Evolutionary conservation across 2,329 filamentous ascomycete species (phyloP), one percentile per base, ranked within the genome.

Genomic region (Huntiella bhutanensis): DNA sequence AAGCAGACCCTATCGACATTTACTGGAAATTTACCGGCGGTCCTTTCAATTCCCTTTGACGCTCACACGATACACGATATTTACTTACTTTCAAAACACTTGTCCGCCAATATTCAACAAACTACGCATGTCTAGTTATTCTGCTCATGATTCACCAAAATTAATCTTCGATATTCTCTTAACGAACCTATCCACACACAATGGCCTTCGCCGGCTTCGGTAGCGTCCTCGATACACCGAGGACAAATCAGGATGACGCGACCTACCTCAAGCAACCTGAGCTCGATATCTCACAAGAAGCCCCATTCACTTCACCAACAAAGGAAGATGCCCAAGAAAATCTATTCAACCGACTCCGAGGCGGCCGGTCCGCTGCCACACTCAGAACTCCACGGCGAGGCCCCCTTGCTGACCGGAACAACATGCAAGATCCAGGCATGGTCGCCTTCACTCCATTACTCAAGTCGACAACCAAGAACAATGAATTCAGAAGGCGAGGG

Each of bases 371-470:
- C 54, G 70, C 60, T 41, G 49, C 45, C 5, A 35, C 42, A 3
- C 43, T 50, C 63, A 70, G 54, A 78, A 63, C 57, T 63, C 85
- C 52, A 71, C 74, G 55, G 94, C 88, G 32, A 77, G 74, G 77
- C 13, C 76, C 80, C 15, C 70, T 94, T 37, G 72, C 73, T 51
- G 75, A 82, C 60, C 72, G 77, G 54, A 75, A 75, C 55, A 91
- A 85, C 55, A 67, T 85, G 16, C 80, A 79, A 16, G 67, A 69
- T 34, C 71, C 68, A 39, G 75, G 73, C 46, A 28, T 28, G 22
- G 79, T 77, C 54, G 92, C 98, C 56, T 98, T 98, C 60, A 98
- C 91, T 0, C 91, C 92, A 0, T 67, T 98, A 54, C 75, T 98
- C 58, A 94, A 93, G 62, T 85, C 67, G 17, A 77, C 72, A n/a